A percentile compares a stretch with the other conserved stretches of the same genome.
Conservation (phyloP, 495 filamentous ascomycete species). For the Ascodesmis nigricans region DNA sequence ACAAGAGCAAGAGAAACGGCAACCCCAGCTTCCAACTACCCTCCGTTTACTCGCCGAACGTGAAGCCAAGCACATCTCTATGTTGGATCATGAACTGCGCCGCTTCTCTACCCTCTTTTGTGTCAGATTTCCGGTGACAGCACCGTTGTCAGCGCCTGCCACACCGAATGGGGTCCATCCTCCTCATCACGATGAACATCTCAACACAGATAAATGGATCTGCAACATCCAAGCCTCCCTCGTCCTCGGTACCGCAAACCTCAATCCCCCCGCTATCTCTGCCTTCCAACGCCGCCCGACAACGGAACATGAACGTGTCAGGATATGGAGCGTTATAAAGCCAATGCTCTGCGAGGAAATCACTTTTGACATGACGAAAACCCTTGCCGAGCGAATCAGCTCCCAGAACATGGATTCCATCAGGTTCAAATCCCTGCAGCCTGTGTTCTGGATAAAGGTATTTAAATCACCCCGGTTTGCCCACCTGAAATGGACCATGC, state of each 20-base stretch:
- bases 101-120: conserved; percentile 17
- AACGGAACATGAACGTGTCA: conserved; percentile 11
- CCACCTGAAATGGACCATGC: conserved; percentile 2
- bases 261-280: conserved; percentile 9
- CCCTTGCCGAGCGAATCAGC: conserved; percentile 11
- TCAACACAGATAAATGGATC: conserved; percentile 12
- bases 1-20: conserved; percentile 14
- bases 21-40: conserved; percentile 15
- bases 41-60: conserved; percentile 12
- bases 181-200: conserved; percentile 7
- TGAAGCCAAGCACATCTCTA: background rate
- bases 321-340: conserved; percentile 18
- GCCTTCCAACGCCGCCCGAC: conserved; percentile 6
- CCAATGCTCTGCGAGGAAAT: conserved; percentile 15
- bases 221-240: conserved; percentile 21
- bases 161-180: conserved; percentile 4
- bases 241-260: conserved; percentile 15
- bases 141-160: conserved; percentile 5
- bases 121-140: conserved; percentile 7
- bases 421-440: conserved; percentile 18
- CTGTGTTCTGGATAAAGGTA: conserved; percentile 22
- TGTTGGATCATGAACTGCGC: conserved; percentile 3
- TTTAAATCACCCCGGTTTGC: background rate
- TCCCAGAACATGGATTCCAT: conserved; percentile 12
- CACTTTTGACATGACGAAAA: conserved; percentile 9